phyloP scores from a whole-genome alignment of 164 flowering plant genomes.

The Vitis amurensis region DNA sequence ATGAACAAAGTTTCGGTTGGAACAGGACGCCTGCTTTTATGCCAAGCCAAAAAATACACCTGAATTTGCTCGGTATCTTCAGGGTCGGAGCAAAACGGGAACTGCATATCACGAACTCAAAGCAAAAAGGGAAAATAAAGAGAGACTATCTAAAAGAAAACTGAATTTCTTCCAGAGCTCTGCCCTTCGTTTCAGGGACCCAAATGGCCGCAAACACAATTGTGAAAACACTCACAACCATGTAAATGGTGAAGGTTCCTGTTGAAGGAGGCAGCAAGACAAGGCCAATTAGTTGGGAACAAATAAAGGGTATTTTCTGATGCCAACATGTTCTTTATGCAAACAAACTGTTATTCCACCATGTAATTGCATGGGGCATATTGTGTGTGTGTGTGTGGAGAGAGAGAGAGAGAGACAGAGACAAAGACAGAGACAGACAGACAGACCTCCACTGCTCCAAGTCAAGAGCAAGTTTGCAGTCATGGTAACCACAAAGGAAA shows the following conservation, averaged over 20 bases:
- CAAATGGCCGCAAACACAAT: conserved; percentile 56
- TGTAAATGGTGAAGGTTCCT: conserved; percentile 79
- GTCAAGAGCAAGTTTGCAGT: conserved; percentile 60
- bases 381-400: not conserved
- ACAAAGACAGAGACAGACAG: too few species aligned
- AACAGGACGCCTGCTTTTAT: not conserved
- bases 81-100: not conserved
- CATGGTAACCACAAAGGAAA: conserved; percentile 57
- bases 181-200: conserved; percentile 89
- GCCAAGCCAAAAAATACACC: not conserved
- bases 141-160: conserved; percentile 53
- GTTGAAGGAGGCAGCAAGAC: conserved; percentile 11
- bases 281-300: not conserved
- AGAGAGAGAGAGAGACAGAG: too few species aligned
- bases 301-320: too few species aligned
- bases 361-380: too few species aligned
- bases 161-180: conserved; percentile 80
- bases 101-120: not conserved
- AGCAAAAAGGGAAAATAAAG: not conserved
- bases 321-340: too few species aligned
- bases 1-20: too few species aligned
- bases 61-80: not conserved
- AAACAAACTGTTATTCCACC: too few species aligned
- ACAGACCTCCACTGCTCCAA: conserved; percentile 68
- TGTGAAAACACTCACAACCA: conserved; percentile 56